Base-by-base conservation (phyloP, 2,329 filamentous ascomycete species). In the Xylariales sp. region DNA sequence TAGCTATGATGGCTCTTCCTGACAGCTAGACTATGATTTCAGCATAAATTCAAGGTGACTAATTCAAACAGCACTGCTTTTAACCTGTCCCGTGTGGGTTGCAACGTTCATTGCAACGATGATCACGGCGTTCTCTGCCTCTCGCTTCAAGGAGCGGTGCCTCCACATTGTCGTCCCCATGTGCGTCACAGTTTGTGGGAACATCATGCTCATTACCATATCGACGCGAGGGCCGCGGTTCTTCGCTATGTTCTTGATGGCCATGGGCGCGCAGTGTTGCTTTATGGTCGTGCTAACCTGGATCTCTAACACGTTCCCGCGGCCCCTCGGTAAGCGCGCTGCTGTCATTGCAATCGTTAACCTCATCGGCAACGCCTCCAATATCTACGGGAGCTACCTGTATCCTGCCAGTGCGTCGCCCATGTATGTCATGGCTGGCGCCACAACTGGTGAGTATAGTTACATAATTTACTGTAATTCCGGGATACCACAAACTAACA, bases 261-360 rank as follows among this genome's bases (percentile, higher is more conserved):
- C 74, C 1, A 69, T 77, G 61, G 72, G 74, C 0, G 65, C 70
- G 0, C 61, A 77, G 0, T 61, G 67, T 2, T 61, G 69, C 0
- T 74, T 71, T 28, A 67, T 70, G 45, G 73, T 74, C 43, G 74
- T 88, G 17, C 81, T 88, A 31, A 78, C 82, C 0, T 76, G 74
- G 49, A 79, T 88, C 23, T 77, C 78, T 4, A 85, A 86, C 45
- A 81, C 84, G 6, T 72, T 88, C 24, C 82, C 83, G 0, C 85
- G 83, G 57, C 81, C 84, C 2, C 58, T 83, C 3, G 82, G 80
- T 3, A 78, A 83, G 33, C 72, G 82, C 2, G 83, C 83, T 4
- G 74, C 75, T 2, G 73, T 73, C 4, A 81, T 87, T 36, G 76
- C 81, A 7, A 69, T 87, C 14, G 62, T 81, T 33, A 85, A 85